Base-by-base conservation (phyloP, 352 stramenopile species). In the Globisporangium ultimum region DNA sequence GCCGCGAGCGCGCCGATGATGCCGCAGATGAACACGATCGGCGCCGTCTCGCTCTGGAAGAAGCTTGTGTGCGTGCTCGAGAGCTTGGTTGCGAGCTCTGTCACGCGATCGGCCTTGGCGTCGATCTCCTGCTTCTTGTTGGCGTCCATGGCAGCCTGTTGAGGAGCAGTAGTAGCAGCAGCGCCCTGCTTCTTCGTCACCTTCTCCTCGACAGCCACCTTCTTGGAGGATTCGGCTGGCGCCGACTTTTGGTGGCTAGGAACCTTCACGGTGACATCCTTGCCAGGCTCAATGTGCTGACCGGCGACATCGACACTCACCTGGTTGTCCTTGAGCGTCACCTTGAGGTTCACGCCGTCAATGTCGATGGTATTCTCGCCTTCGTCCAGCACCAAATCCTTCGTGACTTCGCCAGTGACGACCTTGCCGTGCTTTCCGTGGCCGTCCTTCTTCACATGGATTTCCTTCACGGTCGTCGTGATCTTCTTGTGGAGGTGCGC, bases 1-100 rank as follows among this genome's bases (percentile, higher is more conserved):
- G 79, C 75, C 8, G 78, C 82, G n/a, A 91, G 50, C 24, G 68
- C 78, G 55, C 79, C 80, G 54, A 91, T 76, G 55, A 84, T 71
- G 28, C 76, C 78, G 55, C 80, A 88, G 52, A 88, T 80, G 42
- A 89, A 70, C 57, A 89, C 66, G 15, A 89, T 63, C 0, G 80
- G 78, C 14, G 65, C 66, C 18, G 67, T 66, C 20, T 82, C 67
- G 46, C 60, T 61, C 20, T 71, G 62, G 48, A 84, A 80, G 59
- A 70, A 63, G 17, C 61, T 70, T 50, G 63, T 72, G 17, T 84
- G 65, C 11, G 65, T 43, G 14, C 52, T 50, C 43, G 74, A 76
- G 10, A 91, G 63, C 64, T 89, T 80, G 14, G 79, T 88, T 40
- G 75, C 68, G 12, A 89, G 61, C 53, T 86, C 68, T 41, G 71